Base-by-base conservation (phyloP, 805 yeast genomes). In the Cyberlindnera petersonii region DNA sequence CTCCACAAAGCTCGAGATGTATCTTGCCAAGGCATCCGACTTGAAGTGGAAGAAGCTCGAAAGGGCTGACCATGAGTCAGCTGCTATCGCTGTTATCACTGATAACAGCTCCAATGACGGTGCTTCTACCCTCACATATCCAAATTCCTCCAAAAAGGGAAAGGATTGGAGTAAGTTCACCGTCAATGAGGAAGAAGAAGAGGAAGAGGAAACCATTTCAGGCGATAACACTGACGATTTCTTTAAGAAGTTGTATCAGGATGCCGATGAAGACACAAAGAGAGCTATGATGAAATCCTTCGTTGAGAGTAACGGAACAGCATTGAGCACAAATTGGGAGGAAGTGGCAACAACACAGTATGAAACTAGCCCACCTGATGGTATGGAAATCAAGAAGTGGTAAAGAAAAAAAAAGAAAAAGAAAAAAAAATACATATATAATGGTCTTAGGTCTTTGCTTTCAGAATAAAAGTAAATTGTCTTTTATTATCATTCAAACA, bases 211-310 rank as follows among this genome's bases (percentile, higher is more conserved):
- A 10, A 68, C 66, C 13, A 71, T 65, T 19, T 66, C 68, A 0
- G 68, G 67, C 23, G 39, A 35, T 11, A 75, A 72, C 18, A 76
- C 77, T 3, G 77, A 78, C 44, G 79, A 70, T 1, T 89, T 93
- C 53, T 93, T 93, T 65, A 74, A 77, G 50, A 70, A 77, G 47
- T 56, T 93, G 9, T 93, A 83, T 63, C 71, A 72, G 20, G 79
- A 74, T 47, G 91, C 95, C 0, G 95, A 88, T 56, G 93, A 84
- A 7, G 96, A 93, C 53, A 82, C 95, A 1, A 69, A 69, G 49
- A 70, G 94, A 36, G 99, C 99, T 2, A 93, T 93, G 98, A 83
- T 86, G 95, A 93, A 93, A 65, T 86, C 96, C 37, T 93, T 75
- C 53, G 70, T 77, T n/a, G 96, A 93, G 62, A 85, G 95, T 50